Conservation (phyloP, 139 green algal genomes). For the Edaphochlamys debaryana region DNA sequence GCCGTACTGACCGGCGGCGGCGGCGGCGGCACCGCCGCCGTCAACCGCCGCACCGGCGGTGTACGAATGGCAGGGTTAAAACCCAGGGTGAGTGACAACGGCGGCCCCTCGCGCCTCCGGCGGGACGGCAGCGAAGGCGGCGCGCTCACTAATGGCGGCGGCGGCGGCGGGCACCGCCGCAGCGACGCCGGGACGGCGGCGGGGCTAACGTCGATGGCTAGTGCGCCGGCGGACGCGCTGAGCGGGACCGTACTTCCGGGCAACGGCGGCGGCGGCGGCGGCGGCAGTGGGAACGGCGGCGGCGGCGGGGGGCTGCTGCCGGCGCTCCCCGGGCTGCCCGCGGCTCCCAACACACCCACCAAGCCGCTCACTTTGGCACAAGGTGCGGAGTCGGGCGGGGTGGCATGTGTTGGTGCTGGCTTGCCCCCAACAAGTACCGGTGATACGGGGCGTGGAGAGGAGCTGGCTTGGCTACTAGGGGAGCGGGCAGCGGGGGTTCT, state of each 20-base stretch:
- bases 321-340: no score
- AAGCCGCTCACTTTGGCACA: slow-evolving; percentile 18
- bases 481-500: no score
- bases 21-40: not conserved
- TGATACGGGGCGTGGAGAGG: no score
- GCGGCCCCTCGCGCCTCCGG: not conserved
- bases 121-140: slow-evolving; percentile 2
- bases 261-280: not conserved
- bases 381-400: not conserved
- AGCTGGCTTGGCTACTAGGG: no score
- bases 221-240: not conserved
- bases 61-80: no score
- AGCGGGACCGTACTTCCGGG: no score
- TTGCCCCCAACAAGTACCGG: no score
- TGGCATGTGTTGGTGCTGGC: no score
- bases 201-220: not conserved
- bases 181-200: not conserved
- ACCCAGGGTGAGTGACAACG: no score
- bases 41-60: no score
- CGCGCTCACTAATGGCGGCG: no score
- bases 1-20: not conserved
- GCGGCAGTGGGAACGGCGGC: not conserved
- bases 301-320: no score
- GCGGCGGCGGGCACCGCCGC: not conserved
- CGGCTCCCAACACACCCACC: not conserved